A percentile compares a stretch with the other conserved stretches of the same genome.
Conservation (phyloP, 2,329 filamentous ascomycete species). For the Teratosphaeria gauchensis region DNA sequence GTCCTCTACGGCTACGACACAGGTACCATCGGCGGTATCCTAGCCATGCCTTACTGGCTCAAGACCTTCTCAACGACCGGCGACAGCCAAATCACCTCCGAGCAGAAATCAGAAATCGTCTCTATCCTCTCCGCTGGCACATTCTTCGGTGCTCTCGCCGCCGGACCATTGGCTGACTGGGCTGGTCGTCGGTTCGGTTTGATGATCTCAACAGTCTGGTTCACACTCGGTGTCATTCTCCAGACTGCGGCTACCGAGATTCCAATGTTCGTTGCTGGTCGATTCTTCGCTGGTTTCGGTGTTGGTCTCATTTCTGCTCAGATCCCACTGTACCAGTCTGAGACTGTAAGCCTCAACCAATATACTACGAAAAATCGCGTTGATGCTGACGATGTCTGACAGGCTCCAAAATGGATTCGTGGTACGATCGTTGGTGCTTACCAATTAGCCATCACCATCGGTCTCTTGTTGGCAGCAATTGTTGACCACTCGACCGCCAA, state of each 20-base stretch:
- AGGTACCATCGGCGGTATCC: constrained; percentile 33
- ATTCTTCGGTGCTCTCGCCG: constrained; percentile 60
- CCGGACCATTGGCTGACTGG: constrained; percentile 61
- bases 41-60: constrained; percentile 33
- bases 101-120: constrained; percentile 63
- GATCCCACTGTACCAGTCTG: constrained; percentile 67
- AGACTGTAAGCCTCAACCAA: constrained; percentile 33
- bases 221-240: constrained; percentile 62
- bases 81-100: constrained; percentile 30
- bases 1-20: constrained; percentile 25
- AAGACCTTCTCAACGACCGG: constrained; percentile 28
- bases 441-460: constrained; percentile 66
- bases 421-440: constrained; percentile 68
- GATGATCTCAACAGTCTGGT: constrained; percentile 52
- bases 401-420: constrained; percentile 69
- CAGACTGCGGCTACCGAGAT: constrained; percentile 57
- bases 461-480: constrained; percentile 55
- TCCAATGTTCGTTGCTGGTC: constrained; percentile 44
- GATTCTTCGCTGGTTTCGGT: constrained; percentile 59
- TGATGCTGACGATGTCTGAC: constrained; percentile 35
- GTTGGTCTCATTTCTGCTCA: constrained; percentile 55
- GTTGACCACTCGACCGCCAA: constrained; percentile 57
- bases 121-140: constrained; percentile 77
- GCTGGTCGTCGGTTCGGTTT: constrained; percentile 62
- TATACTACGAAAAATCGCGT: neutral